phyloP scores from a whole-genome alignment of 352 stramenopile species.

The Pythium rhizo-oryzae region DNA sequence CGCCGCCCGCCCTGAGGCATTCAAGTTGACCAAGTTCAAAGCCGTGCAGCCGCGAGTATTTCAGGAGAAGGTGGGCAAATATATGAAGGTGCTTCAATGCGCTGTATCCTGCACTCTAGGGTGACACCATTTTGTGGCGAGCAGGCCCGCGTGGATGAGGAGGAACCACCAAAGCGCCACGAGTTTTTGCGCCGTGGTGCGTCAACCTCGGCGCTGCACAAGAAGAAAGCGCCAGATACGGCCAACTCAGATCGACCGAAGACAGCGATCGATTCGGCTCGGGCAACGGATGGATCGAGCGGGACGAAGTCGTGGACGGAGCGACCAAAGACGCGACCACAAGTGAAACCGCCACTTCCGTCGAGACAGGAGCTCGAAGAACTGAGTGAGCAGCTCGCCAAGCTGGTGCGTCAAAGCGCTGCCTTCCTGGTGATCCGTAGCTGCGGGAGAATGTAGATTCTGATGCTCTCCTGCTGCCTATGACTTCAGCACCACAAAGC shows the following conservation, averaged over 20 bases:
- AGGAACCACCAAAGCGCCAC: slow-evolving; percentile 17
- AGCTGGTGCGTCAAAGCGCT: too few relatives aligned
- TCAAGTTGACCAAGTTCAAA: slow-evolving; percentile 77
- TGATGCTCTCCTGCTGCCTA: neutral
- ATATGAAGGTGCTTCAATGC: too few relatives aligned
- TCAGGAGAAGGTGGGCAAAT: slow-evolving; percentile 39
- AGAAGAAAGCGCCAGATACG: slow-evolving; percentile 7
- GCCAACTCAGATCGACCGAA: neutral
- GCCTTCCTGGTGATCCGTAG: too few relatives aligned
- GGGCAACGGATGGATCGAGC: slow-evolving; percentile 1
- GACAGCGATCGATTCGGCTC: neutral
- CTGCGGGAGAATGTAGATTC: too few relatives aligned
- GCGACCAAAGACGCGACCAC: slow-evolving; percentile 8
- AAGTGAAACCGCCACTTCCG: slow-evolving; percentile 28
- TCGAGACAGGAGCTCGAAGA: slow-evolving; percentile 28
- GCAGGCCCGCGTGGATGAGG: slow-evolving; percentile 7
- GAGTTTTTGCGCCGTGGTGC: slow-evolving; percentile 25
- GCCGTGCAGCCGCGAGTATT: slow-evolving; percentile 51
- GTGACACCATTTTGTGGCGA: too few relatives aligned
- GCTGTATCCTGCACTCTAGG: too few relatives aligned
- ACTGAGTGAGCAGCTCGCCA: slow-evolving; percentile 23
- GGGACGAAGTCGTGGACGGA: neutral
- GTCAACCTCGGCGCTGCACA: slow-evolving; percentile 15
- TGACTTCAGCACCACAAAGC: slow-evolving; percentile 55
- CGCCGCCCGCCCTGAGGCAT: slow-evolving; percentile 39